Conservation (phyloP, 1,284 basidiomycete genomes). For the Paramarasmius palmivorus region DNA sequence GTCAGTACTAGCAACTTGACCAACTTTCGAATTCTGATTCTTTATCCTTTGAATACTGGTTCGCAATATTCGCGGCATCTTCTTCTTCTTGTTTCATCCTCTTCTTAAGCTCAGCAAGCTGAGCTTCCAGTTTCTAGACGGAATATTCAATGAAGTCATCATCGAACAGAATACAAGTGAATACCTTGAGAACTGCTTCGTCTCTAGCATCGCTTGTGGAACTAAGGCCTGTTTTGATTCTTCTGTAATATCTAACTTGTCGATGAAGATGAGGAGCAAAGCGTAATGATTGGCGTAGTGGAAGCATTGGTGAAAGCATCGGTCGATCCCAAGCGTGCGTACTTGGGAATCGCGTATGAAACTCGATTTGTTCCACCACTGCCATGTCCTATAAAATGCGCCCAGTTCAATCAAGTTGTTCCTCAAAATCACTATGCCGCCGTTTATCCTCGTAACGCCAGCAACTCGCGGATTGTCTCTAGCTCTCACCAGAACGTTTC, state of each 20-base stretch:
- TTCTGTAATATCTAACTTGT: not conserved
- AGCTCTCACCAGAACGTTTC: slow-evolving; percentile 55
- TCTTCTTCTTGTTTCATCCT: slow-evolving; percentile 28
- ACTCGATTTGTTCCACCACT: no score
- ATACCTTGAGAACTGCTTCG: not conserved
- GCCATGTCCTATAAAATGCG: not conserved
- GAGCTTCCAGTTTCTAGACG: slow-evolving; percentile 28
- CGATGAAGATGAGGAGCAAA: not conserved
- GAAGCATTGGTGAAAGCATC: not conserved
- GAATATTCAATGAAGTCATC: not conserved
- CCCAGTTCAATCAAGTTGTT: not conserved
- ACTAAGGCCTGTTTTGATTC: not conserved
- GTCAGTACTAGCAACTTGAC: not conserved
- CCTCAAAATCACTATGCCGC: slow-evolving; percentile 17
- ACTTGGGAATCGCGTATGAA: no score
- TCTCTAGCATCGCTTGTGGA: slow-evolving; percentile 3
- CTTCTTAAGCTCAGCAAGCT: slow-evolving; percentile 25
- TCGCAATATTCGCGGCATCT: slow-evolving; percentile 20
- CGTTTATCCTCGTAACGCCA: slow-evolving; percentile 47
- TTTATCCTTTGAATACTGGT: slow-evolving; percentile 18
- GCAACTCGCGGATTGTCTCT: slow-evolving; percentile 56
- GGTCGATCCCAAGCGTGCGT: no score
- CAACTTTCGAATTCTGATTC: slow-evolving; percentile 7
- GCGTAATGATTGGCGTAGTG: not conserved
- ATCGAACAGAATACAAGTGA: not conserved